Evolutionary conservation across 768 basidiomycete species (phyloP).

Genomic region (Russula vinacea): DNA sequence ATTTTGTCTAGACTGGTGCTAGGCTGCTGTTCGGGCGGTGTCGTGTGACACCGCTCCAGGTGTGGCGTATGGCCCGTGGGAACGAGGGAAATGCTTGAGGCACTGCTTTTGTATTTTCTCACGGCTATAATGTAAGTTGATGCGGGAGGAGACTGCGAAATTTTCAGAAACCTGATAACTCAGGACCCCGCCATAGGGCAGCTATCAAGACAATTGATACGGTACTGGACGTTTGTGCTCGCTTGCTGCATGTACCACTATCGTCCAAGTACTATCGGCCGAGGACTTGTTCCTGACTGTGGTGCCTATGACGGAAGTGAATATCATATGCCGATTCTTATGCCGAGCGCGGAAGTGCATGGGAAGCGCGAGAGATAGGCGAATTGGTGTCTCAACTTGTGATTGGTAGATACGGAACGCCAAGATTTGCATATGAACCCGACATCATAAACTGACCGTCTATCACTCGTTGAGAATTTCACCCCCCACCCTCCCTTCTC

Average conservation of each 20-base stretch:
- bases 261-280: constrained; percentile 8
- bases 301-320: constrained; percentile 1
- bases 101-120: neutral
- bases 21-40: neutral
- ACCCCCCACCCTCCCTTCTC: neutral
- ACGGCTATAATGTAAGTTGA: neutral
- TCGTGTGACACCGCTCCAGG: neutral
- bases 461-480: constrained; percentile 7
- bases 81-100: neutral
- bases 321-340: neutral
- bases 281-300: neutral
- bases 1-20: neutral
- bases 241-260: neutral
- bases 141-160: neutral
- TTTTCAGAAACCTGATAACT: neutral
- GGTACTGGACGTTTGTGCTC: neutral
- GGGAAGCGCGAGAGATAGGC: neutral
- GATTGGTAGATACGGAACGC: constrained; percentile 25
- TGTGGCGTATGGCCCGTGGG: constrained; percentile 5
- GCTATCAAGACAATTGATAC: neutral
- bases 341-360: constrained; percentile 7
- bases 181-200: neutral
- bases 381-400: neutral
- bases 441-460: neutral
- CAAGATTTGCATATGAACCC: constrained; percentile 14